phyloP scores from a whole-genome alignment of 208 protist genomes.

The Naegleria fowleri region DNA sequence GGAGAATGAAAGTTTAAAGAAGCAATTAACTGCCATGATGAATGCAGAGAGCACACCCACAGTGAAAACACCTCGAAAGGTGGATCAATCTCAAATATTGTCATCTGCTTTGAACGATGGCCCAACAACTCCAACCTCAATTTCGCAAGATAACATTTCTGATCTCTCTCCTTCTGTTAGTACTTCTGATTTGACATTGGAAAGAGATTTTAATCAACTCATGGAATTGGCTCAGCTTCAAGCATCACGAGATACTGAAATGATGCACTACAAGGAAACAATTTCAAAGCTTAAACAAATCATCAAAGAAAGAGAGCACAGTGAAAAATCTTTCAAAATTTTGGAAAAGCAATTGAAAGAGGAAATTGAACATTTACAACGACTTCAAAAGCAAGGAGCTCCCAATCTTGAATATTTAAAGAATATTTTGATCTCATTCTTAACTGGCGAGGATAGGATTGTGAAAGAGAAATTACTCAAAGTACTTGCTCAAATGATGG shows the following conservation, averaged over 20 bases:
- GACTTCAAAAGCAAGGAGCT: not conserved
- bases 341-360: conserved; percentile 3
- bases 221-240: conserved; percentile 5
- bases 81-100: not conserved
- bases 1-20: not conserved
- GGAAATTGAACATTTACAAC: conserved; percentile 13
- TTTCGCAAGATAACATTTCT: not conserved
- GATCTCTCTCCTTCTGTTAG: not conserved
- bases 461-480: conserved; percentile 4
- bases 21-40: not conserved
- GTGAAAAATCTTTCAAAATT: not conserved
- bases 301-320: not conserved
- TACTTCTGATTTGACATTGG: not conserved
- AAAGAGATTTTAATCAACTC: not conserved
- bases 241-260: conserved; percentile 14
- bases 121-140: not conserved
- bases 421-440: conserved; percentile 5
- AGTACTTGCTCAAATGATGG: not conserved
- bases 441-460: not conserved
- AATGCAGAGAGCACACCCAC: not conserved
- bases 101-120: not conserved
- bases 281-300: not conserved
- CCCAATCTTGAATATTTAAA: conserved; percentile 23
- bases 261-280: not conserved
- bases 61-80: not conserved